phyloP scores from a whole-genome alignment of 345 rosid genomes.

The Erysimum cheiranthoides region DNA sequence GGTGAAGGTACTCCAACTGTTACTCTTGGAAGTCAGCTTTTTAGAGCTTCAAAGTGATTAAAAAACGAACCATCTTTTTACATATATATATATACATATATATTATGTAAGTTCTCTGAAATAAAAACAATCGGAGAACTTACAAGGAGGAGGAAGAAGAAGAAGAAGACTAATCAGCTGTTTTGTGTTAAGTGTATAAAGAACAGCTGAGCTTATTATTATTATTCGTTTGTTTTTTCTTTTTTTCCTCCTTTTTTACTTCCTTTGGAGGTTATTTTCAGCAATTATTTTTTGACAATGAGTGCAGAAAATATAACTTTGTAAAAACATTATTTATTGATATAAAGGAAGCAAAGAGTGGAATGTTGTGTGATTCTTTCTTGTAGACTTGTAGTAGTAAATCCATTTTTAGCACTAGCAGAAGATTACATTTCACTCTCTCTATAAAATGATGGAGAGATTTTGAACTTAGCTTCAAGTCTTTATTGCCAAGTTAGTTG shows the following conservation, averaged over 20 bases:
- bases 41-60: conserved; percentile 57
- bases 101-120: conserved; percentile 31
- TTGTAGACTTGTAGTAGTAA: neutral
- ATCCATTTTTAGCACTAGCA: neutral
- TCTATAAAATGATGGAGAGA: neutral
- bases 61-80: conserved; percentile 47
- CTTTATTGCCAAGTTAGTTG: conserved; percentile 31
- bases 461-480: conserved; percentile 9
- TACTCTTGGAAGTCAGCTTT: conserved; percentile 89
- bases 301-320: conserved; percentile 55
- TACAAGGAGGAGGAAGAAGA: conserved; percentile 31
- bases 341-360: conserved; percentile 45
- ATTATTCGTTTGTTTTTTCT: conserved; percentile 39
- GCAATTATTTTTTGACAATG: conserved; percentile 37
- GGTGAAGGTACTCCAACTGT: conserved; percentile 85
- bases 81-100: conserved; percentile 39
- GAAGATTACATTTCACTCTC: conserved; percentile 4
- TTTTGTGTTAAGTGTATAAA: conserved; percentile 78
- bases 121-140: conserved; percentile 39
- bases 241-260: conserved; percentile 1
- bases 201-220: conserved; percentile 63
- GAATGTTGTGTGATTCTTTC: conserved; percentile 33
- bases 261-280: conserved; percentile 41
- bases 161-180: conserved; percentile 58
- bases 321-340: conserved; percentile 59